phyloP scores from a whole-genome alignment of 2,329 filamentous ascomycete genomes.

The Arthrobotrys sinensis region DNA sequence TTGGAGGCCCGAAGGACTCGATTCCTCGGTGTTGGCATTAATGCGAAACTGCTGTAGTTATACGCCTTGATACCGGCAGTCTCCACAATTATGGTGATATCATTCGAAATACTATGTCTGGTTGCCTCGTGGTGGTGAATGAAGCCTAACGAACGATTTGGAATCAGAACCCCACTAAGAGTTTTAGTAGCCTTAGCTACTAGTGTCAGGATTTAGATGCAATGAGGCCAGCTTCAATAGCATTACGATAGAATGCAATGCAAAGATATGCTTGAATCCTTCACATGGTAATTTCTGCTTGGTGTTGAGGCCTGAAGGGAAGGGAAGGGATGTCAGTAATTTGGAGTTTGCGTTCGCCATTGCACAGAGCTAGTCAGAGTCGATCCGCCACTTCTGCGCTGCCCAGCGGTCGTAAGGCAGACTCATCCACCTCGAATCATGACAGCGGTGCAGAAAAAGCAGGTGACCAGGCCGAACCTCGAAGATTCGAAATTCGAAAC shows the following conservation, averaged over 20 bases:
- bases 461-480: slow-evolving; percentile 28
- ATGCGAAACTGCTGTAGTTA: slow-evolving; percentile 25
- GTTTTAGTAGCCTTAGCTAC: neutral
- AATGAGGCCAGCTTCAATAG: neutral
- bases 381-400: slow-evolving; percentile 34
- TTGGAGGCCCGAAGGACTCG: slow-evolving; percentile 34
- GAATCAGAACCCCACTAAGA: slow-evolving; percentile 23
- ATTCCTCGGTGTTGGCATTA: slow-evolving; percentile 10
- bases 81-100: slow-evolving; percentile 26
- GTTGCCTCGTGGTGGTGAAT: slow-evolving; percentile 27
- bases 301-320: slow-evolving; percentile 20
- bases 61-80: slow-evolving; percentile 17
- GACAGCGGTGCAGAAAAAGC: slow-evolving; percentile 26
- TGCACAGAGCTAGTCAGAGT: slow-evolving; percentile 67
- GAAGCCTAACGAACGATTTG: slow-evolving; percentile 57
- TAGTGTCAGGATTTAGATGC: slow-evolving; percentile 4
- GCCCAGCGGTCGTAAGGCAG: slow-evolving; percentile 42
- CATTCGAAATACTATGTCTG: slow-evolving; percentile 27
- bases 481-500: slow-evolving; percentile 42
- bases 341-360: slow-evolving; percentile 27
- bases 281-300: slow-evolving; percentile 13
- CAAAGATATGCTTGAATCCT: slow-evolving; percentile 39
- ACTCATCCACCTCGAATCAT: slow-evolving; percentile 39
- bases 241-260: slow-evolving; percentile 23
- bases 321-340: neutral